phyloP scores from a whole-genome alignment of 2,329 filamentous ascomycete species.

The Neonectria hederae region DNA sequence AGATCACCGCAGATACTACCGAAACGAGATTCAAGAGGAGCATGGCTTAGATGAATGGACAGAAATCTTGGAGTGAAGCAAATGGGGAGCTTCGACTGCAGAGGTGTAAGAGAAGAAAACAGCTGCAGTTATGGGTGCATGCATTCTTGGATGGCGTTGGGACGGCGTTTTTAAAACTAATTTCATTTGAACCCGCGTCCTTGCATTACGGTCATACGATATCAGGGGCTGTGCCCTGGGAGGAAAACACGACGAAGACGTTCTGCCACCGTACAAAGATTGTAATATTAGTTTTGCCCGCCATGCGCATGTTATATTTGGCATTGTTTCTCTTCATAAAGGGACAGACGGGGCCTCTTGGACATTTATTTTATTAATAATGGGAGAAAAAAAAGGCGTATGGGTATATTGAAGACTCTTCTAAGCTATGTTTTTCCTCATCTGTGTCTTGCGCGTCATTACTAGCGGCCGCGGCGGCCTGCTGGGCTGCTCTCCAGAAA shows the following conservation, averaged over 20 bases:
- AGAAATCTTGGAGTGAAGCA: not conserved
- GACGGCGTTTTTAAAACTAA: slow-evolving; percentile 26
- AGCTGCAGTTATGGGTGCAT: slow-evolving; percentile 22
- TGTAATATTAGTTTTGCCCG: slow-evolving; percentile 20
- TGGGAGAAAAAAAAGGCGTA: slow-evolving; percentile 19
- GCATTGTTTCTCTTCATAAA: not conserved
- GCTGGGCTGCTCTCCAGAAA: slow-evolving; percentile 65
- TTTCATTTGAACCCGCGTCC: not conserved
- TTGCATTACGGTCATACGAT: slow-evolving; percentile 6
- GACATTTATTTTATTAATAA: slow-evolving; percentile 18
- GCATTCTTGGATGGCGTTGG: slow-evolving; percentile 40
- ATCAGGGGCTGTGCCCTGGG: slow-evolving; percentile 7
- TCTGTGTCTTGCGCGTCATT: slow-evolving; percentile 20
- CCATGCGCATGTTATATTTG: slow-evolving; percentile 7
- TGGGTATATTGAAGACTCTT: slow-evolving; percentile 37
- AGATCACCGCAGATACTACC: not conserved
- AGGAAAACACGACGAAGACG: slow-evolving; percentile 2
- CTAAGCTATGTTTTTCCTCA: slow-evolving; percentile 20
- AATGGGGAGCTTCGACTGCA: not conserved
- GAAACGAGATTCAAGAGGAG: slow-evolving; percentile 3
- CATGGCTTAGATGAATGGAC: not conserved
- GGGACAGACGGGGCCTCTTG: not conserved
- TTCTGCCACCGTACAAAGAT: slow-evolving; percentile 12
- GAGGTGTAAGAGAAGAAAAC: slow-evolving; percentile 16
- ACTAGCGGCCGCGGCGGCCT: slow-evolving; percentile 49